These are phyloP conservation scores for Trametes polyzona DNA, from an alignment of 1,284 basidiomycete genomes.

Conservation along the genomic window DNA sequence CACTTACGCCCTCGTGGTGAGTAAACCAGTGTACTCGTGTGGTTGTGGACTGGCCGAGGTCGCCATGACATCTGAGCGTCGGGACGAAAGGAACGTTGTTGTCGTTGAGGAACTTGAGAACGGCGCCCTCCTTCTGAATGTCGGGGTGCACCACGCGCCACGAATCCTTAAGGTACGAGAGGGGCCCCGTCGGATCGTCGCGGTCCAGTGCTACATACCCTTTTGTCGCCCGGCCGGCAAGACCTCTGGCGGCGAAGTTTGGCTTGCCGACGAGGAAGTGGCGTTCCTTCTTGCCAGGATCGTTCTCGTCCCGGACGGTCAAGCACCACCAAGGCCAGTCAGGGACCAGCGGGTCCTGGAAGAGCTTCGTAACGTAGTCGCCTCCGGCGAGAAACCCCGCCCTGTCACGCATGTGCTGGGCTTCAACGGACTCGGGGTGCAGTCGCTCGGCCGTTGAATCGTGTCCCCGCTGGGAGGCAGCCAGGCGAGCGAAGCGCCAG, in stretches of 20 bases:
- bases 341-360: neutral
- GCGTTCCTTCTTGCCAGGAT: neutral
- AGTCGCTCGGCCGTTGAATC: slow-evolving; percentile 5
- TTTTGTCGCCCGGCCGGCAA: slow-evolving; percentile 10
- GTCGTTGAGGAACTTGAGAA: slow-evolving; percentile 3
- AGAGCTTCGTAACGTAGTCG: neutral
- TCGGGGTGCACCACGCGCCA: neutral
- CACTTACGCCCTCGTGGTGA: neutral
- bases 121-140: slow-evolving; percentile 2
- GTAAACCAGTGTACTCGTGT: neutral
- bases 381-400: neutral
- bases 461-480: neutral
- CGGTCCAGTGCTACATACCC: slow-evolving; percentile 13
- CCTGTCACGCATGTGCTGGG: neutral
- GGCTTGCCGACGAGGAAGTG: slow-evolving; percentile 5
- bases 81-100: neutral
- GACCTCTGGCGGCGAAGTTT: neutral
- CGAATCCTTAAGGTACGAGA: slow-evolving; percentile 12
- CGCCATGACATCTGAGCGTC: slow-evolving; percentile 10
- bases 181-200: neutral
- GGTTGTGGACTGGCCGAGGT: neutral
- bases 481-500: slow-evolving; percentile 7
- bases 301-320: neutral
- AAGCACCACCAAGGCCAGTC: neutral
- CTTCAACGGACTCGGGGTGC: neutral